Conservation (phyloP, 2,329 filamentous ascomycete species). For the Mycosphaerelloides madeirae region DNA sequence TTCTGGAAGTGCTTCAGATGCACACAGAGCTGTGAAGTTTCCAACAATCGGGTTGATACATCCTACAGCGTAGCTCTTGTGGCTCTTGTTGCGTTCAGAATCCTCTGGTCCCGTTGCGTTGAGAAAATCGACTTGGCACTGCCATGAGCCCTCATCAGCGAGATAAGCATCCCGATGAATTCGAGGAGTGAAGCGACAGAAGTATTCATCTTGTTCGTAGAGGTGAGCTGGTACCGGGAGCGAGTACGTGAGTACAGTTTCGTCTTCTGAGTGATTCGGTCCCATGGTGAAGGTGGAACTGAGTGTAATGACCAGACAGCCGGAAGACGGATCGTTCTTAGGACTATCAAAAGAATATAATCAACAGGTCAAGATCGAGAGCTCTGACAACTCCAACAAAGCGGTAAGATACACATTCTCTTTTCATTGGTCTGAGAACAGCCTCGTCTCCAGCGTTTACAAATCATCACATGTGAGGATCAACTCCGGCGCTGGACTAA, state of each 20-base stretch:
- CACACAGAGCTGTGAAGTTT: slow-evolving; percentile 5
- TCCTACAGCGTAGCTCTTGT: slow-evolving; percentile 6
- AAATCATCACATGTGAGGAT: too few relatives aligned
- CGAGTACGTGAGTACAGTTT: background rate
- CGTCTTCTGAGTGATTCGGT: too few relatives aligned
- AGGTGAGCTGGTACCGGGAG: background rate
- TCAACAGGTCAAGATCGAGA: too few relatives aligned
- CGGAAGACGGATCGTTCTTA: too few relatives aligned
- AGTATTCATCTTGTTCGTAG: slow-evolving; percentile 3
- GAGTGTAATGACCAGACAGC: too few relatives aligned
- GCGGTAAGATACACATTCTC: too few relatives aligned
- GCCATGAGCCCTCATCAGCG: slow-evolving; percentile 4
- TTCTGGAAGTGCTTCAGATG: slow-evolving; percentile 4
- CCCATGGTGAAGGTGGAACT: too few relatives aligned
- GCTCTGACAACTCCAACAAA: too few relatives aligned
- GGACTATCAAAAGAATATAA: too few relatives aligned
- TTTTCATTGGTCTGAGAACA: too few relatives aligned
- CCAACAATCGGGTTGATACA: slow-evolving; percentile 6
- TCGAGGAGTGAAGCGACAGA: slow-evolving; percentile 1
- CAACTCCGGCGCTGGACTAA: too few relatives aligned
- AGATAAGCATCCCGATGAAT: slow-evolving; percentile 3
- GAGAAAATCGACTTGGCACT: slow-evolving; percentile 3
- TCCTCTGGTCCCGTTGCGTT: slow-evolving; percentile 1
- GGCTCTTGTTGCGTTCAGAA: slow-evolving; percentile 3
- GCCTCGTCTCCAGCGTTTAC: too few relatives aligned